Evolutionary conservation across 108 stramenopile species (phyloP).

Genomic region (Ochromonas danica): DNA sequence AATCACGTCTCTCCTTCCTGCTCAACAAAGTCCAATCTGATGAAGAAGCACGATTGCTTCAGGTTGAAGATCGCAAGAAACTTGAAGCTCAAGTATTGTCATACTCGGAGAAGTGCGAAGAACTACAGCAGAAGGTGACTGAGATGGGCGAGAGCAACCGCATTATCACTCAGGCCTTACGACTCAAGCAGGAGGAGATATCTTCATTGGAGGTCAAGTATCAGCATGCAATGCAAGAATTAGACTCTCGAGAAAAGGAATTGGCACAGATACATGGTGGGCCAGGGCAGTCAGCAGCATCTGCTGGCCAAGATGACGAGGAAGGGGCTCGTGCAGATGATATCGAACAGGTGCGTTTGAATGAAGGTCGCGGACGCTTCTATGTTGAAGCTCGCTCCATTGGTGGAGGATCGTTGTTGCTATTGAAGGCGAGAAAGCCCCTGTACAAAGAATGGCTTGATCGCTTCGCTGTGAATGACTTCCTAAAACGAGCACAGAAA

Average conservation of each 20-base stretch:
- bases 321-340: constrained; percentile 32
- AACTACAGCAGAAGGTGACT: constrained; percentile 60
- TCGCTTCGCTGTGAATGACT: constrained; percentile 44
- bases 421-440: constrained; percentile 46
- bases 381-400: constrained; percentile 54
- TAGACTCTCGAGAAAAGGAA: background rate
- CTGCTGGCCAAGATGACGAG: constrained; percentile 40
- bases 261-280: background rate
- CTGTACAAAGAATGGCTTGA: constrained; percentile 40
- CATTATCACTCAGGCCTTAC: constrained; percentile 62
- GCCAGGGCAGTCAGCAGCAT: too few relatives aligned
- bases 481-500: constrained; percentile 56
- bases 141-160: constrained; percentile 61
- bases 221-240: background rate
- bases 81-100: constrained; percentile 64
- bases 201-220: background rate
- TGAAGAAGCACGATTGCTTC: constrained; percentile 65
- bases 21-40: constrained; percentile 75
- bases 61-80: constrained; percentile 67
- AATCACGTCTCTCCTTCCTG: constrained; percentile 67
- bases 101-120: constrained; percentile 56
- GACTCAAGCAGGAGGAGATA: constrained; percentile 55
- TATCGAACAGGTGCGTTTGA: constrained; percentile 43
- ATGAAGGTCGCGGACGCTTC: constrained; percentile 56
- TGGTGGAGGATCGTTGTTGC: constrained; percentile 35